phyloP scores from a whole-genome alignment of 2,329 filamentous ascomycete genomes.

The Chaetomiaceae sp. region DNA sequence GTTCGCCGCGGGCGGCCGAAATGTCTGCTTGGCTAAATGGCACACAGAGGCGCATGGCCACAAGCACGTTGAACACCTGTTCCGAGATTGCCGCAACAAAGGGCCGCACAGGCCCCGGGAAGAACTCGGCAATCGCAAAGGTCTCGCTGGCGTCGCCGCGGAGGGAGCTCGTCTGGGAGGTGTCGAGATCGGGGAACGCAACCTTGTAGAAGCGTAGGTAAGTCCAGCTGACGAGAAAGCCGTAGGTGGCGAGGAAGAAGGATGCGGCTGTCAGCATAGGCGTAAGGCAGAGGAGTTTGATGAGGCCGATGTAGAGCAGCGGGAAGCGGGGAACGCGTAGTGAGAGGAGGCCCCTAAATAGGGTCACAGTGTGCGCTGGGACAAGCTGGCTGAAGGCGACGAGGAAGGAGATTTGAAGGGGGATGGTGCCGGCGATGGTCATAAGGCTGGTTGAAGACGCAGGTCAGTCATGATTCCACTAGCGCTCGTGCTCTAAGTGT shows the following conservation, averaged over 20 bases:
- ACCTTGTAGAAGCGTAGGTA: slow-evolving; percentile 94
- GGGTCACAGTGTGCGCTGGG: slow-evolving; percentile 91
- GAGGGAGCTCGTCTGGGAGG: slow-evolving; percentile 57
- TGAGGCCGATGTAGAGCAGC: slow-evolving; percentile 68
- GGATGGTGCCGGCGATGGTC: slow-evolving; percentile 81
- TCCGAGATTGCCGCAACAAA: slow-evolving; percentile 70
- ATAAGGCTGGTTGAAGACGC: slow-evolving; percentile 54
- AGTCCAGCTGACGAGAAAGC: slow-evolving; percentile 85
- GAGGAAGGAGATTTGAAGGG: slow-evolving; percentile 88
- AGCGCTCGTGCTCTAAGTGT: not conserved
- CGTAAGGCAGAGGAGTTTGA: slow-evolving; percentile 60
- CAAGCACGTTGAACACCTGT: slow-evolving; percentile 68
- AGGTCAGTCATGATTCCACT: not conserved
- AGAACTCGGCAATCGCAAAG: slow-evolving; percentile 94
- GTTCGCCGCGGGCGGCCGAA: slow-evolving; percentile 66
- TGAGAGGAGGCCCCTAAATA: slow-evolving; percentile 83
- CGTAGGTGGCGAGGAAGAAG: slow-evolving; percentile 72
- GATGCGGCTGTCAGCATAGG: slow-evolving; percentile 64
- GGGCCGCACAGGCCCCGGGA: slow-evolving; percentile 78
- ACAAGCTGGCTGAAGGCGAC: slow-evolving; percentile 97
- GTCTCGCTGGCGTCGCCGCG: slow-evolving; percentile 93
- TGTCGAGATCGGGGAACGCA: slow-evolving; percentile 64
- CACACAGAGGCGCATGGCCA: slow-evolving; percentile 72
- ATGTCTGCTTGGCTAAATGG: slow-evolving; percentile 82
- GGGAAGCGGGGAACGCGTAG: slow-evolving; percentile 74